Percentiles rank a stretch among this genome's conserved stretches.
phyloP scores from a whole-genome alignment of 2,329 filamentous ascomycete species.

The Claviceps capensis region DNA sequence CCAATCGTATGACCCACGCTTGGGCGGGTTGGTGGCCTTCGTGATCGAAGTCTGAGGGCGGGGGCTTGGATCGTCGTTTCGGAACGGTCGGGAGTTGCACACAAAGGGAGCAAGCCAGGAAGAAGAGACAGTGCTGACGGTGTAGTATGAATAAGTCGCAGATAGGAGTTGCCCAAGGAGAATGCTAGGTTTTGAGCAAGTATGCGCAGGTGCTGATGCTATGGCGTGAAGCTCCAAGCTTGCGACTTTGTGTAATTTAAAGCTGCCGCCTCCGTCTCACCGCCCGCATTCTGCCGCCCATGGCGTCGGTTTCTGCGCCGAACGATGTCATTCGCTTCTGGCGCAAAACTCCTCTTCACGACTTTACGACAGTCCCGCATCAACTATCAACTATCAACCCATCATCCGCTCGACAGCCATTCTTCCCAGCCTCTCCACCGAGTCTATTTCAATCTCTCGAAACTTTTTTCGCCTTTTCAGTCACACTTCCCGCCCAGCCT shows the following conservation, averaged over 20 bases:
- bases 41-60: neutral
- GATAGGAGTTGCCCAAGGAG: neutral
- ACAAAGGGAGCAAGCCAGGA: neutral
- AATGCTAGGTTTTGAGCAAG: neutral
- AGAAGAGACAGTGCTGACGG: neutral
- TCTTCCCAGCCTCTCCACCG: too few relatives aligned
- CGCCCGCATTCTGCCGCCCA: constrained; percentile 1
- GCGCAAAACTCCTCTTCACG: too few relatives aligned
- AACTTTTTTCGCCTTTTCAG: neutral
- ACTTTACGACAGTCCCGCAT: too few relatives aligned
- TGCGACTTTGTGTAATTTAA: neutral
- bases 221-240: neutral
- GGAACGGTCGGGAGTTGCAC: neutral
- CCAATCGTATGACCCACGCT: too few relatives aligned
- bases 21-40: neutral
- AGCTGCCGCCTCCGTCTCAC: neutral
- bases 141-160: neutral
- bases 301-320: neutral
- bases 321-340: neutral
- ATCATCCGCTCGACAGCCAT: neutral
- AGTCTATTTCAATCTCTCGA: neutral
- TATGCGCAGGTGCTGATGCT: neutral
- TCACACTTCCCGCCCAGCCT: neutral
- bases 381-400: neutral
- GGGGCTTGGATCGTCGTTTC: neutral